Evolutionary conservation across 2,329 filamentous ascomycete genomes (phyloP).

Genomic region (Escovopsis sp.): DNA sequence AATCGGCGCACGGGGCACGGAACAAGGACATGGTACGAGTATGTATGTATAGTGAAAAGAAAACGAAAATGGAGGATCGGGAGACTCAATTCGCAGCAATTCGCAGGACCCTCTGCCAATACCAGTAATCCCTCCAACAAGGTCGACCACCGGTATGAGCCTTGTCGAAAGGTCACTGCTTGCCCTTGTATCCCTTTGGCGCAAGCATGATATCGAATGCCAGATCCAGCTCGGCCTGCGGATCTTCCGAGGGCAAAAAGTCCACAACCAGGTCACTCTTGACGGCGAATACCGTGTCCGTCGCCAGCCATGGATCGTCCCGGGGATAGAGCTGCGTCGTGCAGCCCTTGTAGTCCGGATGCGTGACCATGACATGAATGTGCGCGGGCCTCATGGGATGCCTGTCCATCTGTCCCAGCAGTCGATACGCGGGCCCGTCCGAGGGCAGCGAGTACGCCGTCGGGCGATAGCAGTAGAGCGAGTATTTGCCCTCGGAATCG

Average conservation of each 20-base stretch:
- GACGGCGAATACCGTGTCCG: constrained; percentile 35
- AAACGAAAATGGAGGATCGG: too few relatives aligned
- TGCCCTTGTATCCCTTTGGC: constrained; percentile 31
- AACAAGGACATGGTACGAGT: too few relatives aligned
- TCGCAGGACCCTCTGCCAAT: too few relatives aligned
- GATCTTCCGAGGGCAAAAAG: constrained; percentile 30
- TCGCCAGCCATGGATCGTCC: constrained; percentile 46
- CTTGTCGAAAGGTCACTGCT: constrained; percentile 10
- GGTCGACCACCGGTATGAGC: too few relatives aligned
- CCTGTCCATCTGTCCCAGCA: constrained; percentile 31
- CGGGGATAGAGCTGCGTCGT: constrained; percentile 68
- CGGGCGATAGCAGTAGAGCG: constrained; percentile 62
- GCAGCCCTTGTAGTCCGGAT: constrained; percentile 52
- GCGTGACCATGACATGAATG: constrained; percentile 40
- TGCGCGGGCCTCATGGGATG: constrained; percentile 35
- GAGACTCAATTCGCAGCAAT: too few relatives aligned
- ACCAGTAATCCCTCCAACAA: too few relatives aligned
- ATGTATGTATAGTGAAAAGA: too few relatives aligned
- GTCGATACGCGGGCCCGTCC: constrained; percentile 34
- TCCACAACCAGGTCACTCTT: constrained; percentile 37
- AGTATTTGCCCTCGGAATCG: constrained; percentile 54
- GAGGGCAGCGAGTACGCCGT: constrained; percentile 59
- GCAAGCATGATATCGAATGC: constrained; percentile 29
- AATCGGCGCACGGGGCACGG: too few relatives aligned
- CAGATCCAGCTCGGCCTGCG: constrained; percentile 22